Evolutionary conservation across 2,329 filamentous ascomycete genomes (phyloP).

Genomic region (Cordyceps javanica): DNA sequence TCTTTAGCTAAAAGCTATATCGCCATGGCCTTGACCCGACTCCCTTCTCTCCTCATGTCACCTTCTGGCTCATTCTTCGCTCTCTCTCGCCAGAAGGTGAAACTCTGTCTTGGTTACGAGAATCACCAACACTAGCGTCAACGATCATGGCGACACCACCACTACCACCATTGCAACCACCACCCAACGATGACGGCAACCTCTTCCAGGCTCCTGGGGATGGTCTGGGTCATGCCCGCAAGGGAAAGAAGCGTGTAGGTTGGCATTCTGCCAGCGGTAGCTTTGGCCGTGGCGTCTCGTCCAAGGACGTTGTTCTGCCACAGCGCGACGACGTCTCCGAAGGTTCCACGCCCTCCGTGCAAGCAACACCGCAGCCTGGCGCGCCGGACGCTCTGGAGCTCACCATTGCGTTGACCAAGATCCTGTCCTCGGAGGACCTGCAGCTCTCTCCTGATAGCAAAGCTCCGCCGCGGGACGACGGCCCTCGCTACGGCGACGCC

Average conservation of each 20-base stretch:
- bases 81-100: constrained; percentile 5
- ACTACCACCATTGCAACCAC: neutral
- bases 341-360: constrained; percentile 20
- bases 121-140: constrained; percentile 10
- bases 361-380: constrained; percentile 23
- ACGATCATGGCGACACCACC: constrained; percentile 10
- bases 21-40: neutral
- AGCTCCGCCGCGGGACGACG: neutral
- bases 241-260: constrained; percentile 36
- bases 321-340: constrained; percentile 12
- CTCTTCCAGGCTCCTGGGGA: constrained; percentile 19
- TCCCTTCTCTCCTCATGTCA: neutral
- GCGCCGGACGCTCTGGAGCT: constrained; percentile 34
- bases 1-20: constrained; percentile 11
- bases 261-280: constrained; percentile 29
- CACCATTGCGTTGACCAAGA: constrained; percentile 31
- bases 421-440: constrained; percentile 28
- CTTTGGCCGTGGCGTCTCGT: constrained; percentile 14
- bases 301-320: constrained; percentile 11
- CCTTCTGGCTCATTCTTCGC: neutral
- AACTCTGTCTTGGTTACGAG: constrained; percentile 6
- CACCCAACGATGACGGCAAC: neutral
- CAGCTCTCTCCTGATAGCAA: neutral
- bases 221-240: constrained; percentile 25
- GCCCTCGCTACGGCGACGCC: neutral